Evolutionary conservation across 805 yeast species (phyloP), one percentile per base, ranked within the genome.

Genomic region (Kodamaea fukazawae): DNA sequence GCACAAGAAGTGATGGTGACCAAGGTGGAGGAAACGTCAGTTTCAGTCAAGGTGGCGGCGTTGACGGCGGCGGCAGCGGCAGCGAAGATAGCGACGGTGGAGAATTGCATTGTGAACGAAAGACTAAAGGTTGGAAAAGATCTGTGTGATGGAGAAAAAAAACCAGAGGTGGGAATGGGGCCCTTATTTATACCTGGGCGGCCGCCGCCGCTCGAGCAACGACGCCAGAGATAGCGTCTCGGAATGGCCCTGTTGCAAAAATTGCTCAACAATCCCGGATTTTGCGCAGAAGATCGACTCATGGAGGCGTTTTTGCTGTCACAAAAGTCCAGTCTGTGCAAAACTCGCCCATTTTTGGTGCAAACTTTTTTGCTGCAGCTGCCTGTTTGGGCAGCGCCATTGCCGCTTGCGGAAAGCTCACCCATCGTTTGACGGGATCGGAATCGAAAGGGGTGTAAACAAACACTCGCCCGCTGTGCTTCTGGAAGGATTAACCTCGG

Each of bases 1-100:
- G 48, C 74, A 61, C 76, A 73, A 43, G 68, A 60, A 50, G 73
- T 66, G 69, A 71, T 58, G 59, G 79, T 71, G 45, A 60, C 75
- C 54, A 70, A 58, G 49, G 69, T 62, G 48, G 71, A 61, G 45
- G 61, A 46, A 34, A 50, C 47, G 12, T 54, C 62, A 45, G 63
- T 59, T 33, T 60, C 53, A 47, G 69, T 67, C 51, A 65, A 54
- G 48, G 63, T 70, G 50, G 58, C 59, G 46, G 67, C 62, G 46
- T 44, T 43, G 46, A 54, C 64, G 42, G 54, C 42, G 46, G 61
- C 62, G 42, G 56, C 66, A 31, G 57, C 62, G 42, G 61, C 59
- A 46, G 68, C 63, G 54, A 62, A 45, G 56, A 57, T 54, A 42
- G 65, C 57, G 61, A 60, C 54, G 41, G 53, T 56, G 49, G 69